Base-by-base conservation (phyloP, 495 filamentous ascomycete genomes). In the Lophiotrema nucula region DNA sequence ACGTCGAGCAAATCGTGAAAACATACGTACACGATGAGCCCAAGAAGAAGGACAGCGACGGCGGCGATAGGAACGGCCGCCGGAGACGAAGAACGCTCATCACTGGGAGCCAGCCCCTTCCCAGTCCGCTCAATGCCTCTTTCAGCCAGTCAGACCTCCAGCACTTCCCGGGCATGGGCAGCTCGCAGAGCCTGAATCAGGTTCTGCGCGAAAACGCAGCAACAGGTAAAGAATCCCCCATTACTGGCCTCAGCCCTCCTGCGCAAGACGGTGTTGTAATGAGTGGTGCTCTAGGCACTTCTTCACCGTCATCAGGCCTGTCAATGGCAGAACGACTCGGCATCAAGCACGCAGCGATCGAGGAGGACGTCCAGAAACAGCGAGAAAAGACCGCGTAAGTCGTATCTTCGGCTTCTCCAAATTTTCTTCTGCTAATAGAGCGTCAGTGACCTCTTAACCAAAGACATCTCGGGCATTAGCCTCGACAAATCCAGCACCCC, bases 1-100 rank as follows among this genome's bases (percentile, higher is more conserved):
- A 99, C 64, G 93, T 99, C 37, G 95, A 99, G 76, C 81, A 87
- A 72, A 97, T 97, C 52, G 93, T 98, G 37, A 89, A 96, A 76
- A 88, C 89, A 21, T 92, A 95, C 64, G 95, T 98, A 18, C 89
- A 95, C 75, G 89, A 85, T 51, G 88, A 93, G 58, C 70, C 76
- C 3, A 81, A 82, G 62, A 81, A 81, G 61, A 84, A 85, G 50
- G 74, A 76, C 39, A 84, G 84, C 71, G 90, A 95, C 64, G 91
- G 93, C 62, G 47, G 43, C 44, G 89, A 95, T 66, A 83, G 90
- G 55, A 97, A 97, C 74, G 91, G 95, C n/a, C 85, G 95, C 25
- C 78, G 92, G 68, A 83, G 93, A 70, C 82, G 95, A 66, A 81
- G 93, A 67, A 98, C 93, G 2, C 78, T 99, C 35, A 97, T 99